Percentiles rank a stretch among this genome's conserved stretches.
phyloP scores from a whole-genome alignment of 2,329 filamentous ascomycete genomes.

The Aspergillus hortae region DNA sequence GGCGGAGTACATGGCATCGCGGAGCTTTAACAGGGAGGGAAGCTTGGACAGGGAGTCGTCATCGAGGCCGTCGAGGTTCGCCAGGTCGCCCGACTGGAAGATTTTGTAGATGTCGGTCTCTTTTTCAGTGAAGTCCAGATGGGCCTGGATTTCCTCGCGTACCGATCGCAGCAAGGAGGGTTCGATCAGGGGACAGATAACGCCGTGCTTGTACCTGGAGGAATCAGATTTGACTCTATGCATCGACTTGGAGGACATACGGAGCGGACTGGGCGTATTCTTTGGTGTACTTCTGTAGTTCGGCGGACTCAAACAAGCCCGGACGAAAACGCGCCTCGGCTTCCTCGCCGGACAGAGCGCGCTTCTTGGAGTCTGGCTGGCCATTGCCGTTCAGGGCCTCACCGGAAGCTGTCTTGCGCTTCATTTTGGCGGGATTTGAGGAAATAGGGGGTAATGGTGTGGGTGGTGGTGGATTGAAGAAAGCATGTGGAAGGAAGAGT shows the following conservation, averaged over 20 bases:
- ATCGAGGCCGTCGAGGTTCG: constrained; percentile 91
- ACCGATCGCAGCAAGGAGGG: constrained; percentile 79
- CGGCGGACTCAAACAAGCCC: constrained; percentile 40
- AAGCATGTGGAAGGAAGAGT: background rate
- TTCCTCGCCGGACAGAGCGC: constrained; percentile 36
- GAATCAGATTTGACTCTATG: background rate
- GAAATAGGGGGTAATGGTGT: background rate
- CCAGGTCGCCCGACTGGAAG: constrained; percentile 95
- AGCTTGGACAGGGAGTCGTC: constrained; percentile 79
- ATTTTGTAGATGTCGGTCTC: constrained; percentile 99
- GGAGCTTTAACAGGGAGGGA: constrained; percentile 84
- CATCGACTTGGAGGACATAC: constrained; percentile 26
- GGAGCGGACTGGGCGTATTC: constrained; percentile 42
- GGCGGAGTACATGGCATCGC: constrained; percentile 89
- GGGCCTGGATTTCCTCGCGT: constrained; percentile 80
- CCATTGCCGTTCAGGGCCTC: constrained; percentile 31
- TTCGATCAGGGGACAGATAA: constrained; percentile 78
- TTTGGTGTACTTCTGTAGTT: constrained; percentile 41
- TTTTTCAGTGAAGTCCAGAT: constrained; percentile 94
- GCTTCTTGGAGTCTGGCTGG: constrained; percentile 36
- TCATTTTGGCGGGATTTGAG: constrained; percentile 29
- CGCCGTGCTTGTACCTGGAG: constrained; percentile 78
- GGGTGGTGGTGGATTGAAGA: background rate
- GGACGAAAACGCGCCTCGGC: constrained; percentile 41
- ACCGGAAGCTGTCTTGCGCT: constrained; percentile 39